A percentile compares a stretch with the other conserved stretches of the same genome.
Conservation (phyloP, 1,284 basidiomycete species). For the Neolentinus lepideus region DNA sequence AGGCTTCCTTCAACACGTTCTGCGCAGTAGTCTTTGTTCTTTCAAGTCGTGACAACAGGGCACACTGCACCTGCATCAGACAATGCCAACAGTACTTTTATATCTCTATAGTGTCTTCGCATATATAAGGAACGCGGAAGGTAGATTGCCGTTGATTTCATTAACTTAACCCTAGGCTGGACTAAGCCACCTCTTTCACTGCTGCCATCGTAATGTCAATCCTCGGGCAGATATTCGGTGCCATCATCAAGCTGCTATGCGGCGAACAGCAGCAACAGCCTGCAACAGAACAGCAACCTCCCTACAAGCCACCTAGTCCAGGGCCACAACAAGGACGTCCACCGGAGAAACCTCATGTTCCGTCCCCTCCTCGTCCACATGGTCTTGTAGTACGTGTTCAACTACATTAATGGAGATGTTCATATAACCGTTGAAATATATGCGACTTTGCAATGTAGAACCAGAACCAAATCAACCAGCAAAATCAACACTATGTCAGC, state of each 20-base stretch:
- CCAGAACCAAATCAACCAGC: conserved; percentile 59
- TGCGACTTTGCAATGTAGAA: conserved; percentile 32
- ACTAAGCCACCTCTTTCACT: not conserved
- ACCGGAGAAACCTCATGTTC: conserved; percentile 9
- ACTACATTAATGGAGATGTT: too few species aligned
- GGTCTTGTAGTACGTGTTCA: conserved; percentile 1
- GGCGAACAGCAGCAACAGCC: conserved; percentile 15
- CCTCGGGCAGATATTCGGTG: conserved; percentile 12
- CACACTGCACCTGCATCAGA: too few species aligned
- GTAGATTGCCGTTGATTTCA: too few species aligned
- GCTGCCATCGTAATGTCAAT: conserved; percentile 13
- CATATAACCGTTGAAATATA: not conserved
- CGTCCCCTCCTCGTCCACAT: conserved; percentile 6
- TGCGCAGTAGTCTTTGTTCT: too few species aligned
- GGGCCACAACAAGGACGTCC: conserved; percentile 4
- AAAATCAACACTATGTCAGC: conserved; percentile 59
- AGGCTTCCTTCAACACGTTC: too few species aligned
- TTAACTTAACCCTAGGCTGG: too few species aligned
- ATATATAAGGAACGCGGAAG: too few species aligned
- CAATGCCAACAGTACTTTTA: too few species aligned
- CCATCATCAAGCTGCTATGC: conserved; percentile 18
- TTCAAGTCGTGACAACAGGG: too few species aligned
- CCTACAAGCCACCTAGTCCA: conserved; percentile 6
- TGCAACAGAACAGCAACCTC: conserved; percentile 8
- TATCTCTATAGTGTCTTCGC: too few species aligned